Conservation (phyloP, 805 yeast species). For the Komagataella ulmi region DNA sequence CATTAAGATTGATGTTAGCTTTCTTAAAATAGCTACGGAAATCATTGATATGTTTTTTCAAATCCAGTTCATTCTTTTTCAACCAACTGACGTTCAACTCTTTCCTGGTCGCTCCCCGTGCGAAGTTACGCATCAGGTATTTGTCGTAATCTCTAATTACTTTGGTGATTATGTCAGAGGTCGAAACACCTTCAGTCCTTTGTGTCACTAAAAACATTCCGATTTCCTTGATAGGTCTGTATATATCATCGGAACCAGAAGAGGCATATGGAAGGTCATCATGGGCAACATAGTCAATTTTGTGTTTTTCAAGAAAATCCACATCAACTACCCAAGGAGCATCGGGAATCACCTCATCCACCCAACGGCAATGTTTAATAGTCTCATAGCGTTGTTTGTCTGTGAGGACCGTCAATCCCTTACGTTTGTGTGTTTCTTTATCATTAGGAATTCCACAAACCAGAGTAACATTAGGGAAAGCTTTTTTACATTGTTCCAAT, state of each 20-base stretch:
- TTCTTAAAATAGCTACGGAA: conserved; percentile 79
- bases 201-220: conserved; percentile 93
- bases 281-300: conserved; percentile 93
- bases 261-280: conserved; percentile 94
- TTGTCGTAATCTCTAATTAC: conserved; percentile 94
- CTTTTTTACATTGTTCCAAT: conserved; percentile 90
- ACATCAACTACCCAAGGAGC: conserved; percentile 95
- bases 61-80: conserved; percentile 90
- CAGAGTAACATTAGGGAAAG: conserved; percentile 71
- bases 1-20: conserved; percentile 53
- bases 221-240: conserved; percentile 77
- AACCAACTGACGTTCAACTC: conserved; percentile 96
- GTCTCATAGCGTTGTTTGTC: conserved; percentile 87
- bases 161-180: conserved; percentile 91
- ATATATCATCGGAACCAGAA: conserved; percentile 82
- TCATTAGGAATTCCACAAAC: conserved; percentile 92
- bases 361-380: conserved; percentile 92
- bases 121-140: conserved; percentile 92
- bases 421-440: conserved; percentile 77
- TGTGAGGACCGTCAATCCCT: conserved; percentile 84
- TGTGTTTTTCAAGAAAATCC: conserved; percentile 64
- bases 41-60: conserved; percentile 80
- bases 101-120: conserved; percentile 93
- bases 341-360: conserved; percentile 86
- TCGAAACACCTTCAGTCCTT: conserved; percentile 92